Base-by-base conservation (phyloP, 2,329 filamentous ascomycete genomes). In the Nakataea oryzae region DNA sequence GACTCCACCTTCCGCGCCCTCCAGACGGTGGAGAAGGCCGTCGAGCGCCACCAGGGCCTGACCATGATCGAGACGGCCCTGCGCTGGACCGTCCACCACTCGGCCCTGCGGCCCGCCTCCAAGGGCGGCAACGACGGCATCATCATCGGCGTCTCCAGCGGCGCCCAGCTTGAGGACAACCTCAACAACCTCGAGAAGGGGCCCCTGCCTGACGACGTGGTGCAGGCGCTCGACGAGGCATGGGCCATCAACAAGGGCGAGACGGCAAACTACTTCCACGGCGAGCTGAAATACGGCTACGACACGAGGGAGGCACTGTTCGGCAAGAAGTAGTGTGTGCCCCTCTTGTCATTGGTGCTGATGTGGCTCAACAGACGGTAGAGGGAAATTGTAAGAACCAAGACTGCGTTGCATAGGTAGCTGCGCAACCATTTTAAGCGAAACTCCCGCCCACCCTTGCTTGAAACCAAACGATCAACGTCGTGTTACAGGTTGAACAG, bases 181-280 rank as follows among this genome's bases (percentile, higher is more conserved):
- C 66, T 84, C 57, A 71, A 76, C 50, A 73, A 75, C 59, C 67
- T 85, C 5, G 77, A 82, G 67, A 79, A 79, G 78, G 86, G 88
- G 0, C 88, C 88, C 0, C 72, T 93, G 62, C 88, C 89, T 0
- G 82, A 88, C 5, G 88, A 90, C 55, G 84, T 93, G 17, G 79
- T 93, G 9, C 74, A 86, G 68, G 83, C 81, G 14, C 76, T 96
- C 63, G 90, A 96, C 67, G 78, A 90, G 73, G 91, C 89, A 3
- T 96, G 92, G 91, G 66, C 79, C 67, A 77, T 88, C n/a, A 78
- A 82, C 14, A 93, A 91, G 76, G 66, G 30, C 5, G 71, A 82
- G 34, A 76, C 76, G 24, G 66, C 76, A 8, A 75, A 76, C 60
- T 84, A 84, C 67, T 84, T 80, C 79, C 81, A 83, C 67, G 75